phyloP scores from a whole-genome alignment of 345 rosid species.

The Eucalyptus marginata region DNA sequence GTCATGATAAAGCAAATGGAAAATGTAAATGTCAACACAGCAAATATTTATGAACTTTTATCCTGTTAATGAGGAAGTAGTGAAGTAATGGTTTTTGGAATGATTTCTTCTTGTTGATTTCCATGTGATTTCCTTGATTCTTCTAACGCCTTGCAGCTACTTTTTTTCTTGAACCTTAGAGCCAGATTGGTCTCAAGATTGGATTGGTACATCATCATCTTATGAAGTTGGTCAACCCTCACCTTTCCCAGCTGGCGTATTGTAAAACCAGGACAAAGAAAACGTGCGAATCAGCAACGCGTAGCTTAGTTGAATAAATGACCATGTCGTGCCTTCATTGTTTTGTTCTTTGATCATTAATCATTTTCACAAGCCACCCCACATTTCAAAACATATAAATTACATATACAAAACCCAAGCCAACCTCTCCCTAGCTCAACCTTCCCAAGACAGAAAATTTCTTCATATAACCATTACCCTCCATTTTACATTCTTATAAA shows the following conservation, averaged over 20 bases:
- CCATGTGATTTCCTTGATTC: neutral
- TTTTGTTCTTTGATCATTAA: neutral
- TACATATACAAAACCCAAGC: neutral
- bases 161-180: neutral
- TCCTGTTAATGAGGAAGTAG: neutral
- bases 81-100: neutral
- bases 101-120: neutral
- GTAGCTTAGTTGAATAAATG: neutral
- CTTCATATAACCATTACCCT: neutral
- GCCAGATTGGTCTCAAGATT: neutral
- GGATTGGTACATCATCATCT: neutral
- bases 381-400: neutral
- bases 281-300: neutral
- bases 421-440: neutral
- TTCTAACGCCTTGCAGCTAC: neutral
- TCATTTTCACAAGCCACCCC: neutral
- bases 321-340: neutral
- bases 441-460: neutral
- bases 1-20: neutral
- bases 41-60: neutral
- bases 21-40: neutral
- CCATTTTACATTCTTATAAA: neutral
- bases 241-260: neutral
- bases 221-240: neutral
- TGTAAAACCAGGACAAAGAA: neutral